phyloP scores from a whole-genome alignment of 2,329 filamentous ascomycete species.

The Beauveria brongniartii region DNA sequence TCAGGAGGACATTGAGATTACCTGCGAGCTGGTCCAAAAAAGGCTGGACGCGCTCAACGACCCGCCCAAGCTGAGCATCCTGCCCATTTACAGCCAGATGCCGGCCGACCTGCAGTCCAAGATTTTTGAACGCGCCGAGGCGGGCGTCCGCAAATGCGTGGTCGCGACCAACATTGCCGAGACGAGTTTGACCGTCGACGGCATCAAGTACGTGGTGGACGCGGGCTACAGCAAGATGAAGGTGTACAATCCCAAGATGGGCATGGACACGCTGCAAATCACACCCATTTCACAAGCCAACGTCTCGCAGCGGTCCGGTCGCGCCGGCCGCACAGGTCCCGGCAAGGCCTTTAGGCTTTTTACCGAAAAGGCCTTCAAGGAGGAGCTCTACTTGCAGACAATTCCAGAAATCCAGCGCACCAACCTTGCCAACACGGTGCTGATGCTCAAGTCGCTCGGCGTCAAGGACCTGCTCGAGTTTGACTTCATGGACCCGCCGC shows the following conservation, averaged over 20 bases:
- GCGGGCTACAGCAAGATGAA: constrained; percentile 95
- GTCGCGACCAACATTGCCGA: constrained; percentile 98
- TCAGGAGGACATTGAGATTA: constrained; percentile 96
- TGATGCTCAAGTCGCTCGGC: constrained; percentile 88
- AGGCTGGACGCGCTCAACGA: constrained; percentile 84
- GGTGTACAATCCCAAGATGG: constrained; percentile 97
- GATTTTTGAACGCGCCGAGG: constrained; percentile 87
- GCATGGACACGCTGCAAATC: constrained; percentile 97
- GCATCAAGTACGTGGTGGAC: constrained; percentile 98
- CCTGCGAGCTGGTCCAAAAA: constrained; percentile 87
- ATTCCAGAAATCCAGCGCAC: constrained; percentile 97
- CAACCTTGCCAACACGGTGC: constrained; percentile 88
- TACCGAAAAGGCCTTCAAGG: constrained; percentile 89
- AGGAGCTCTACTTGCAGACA: constrained; percentile 92
- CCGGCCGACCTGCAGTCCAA: constrained; percentile 95
- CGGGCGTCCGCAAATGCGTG: constrained; percentile 92
- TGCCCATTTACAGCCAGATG: constrained; percentile 99
- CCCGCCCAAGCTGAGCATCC: constrained; percentile 84
- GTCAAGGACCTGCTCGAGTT: constrained; percentile 94
- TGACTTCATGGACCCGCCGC: constrained; percentile 98
- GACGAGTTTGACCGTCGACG: constrained; percentile 94
- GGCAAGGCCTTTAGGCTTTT: constrained; percentile 92
- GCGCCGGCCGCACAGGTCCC: constrained; percentile 87
- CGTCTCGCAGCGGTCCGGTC: constrained; percentile 83
- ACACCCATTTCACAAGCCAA: constrained; percentile 98